phyloP scores from a whole-genome alignment of 2,329 filamentous ascomycete species.

The Malbranchea cinnamomea region DNA sequence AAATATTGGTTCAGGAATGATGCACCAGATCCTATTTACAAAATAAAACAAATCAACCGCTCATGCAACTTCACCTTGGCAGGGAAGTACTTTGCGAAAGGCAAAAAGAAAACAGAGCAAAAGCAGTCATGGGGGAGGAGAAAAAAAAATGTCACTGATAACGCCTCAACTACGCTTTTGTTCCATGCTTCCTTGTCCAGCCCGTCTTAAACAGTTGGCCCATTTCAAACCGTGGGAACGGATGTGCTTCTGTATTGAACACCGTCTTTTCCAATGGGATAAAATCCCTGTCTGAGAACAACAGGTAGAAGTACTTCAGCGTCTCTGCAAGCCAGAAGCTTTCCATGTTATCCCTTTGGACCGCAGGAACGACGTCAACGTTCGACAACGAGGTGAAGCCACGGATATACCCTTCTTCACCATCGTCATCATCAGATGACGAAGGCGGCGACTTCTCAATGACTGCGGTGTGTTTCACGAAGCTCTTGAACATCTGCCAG shows the following conservation, averaged over 20 bases:
- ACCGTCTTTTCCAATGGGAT: conserved; percentile 77
- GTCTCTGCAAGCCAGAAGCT: conserved; percentile 99
- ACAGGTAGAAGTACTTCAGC: conserved; percentile 89
- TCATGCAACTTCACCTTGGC: too few relatives aligned
- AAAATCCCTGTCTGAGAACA: conserved; percentile 74
- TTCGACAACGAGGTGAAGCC: conserved; percentile 73
- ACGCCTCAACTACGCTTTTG: too few relatives aligned
- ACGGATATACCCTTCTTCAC: conserved; percentile 16
- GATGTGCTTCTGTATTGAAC: conserved; percentile 91
- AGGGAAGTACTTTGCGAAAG: too few relatives aligned
- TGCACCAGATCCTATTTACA: too few relatives aligned
- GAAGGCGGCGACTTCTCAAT: conserved; percentile 51
- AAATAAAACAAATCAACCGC: too few relatives aligned
- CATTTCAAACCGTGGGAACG: conserved; percentile 75
- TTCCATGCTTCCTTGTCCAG: conserved; percentile 22
- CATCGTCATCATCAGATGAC: conserved; percentile 15
- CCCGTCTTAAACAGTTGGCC: conserved; percentile 30
- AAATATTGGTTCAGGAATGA: too few relatives aligned
- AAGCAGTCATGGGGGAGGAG: too few relatives aligned
- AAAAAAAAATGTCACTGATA: too few relatives aligned
- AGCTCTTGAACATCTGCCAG: conserved; percentile 95
- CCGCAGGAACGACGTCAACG: conserved; percentile 56
- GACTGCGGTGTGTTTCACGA: conserved; percentile 72
- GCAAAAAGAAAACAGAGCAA: too few relatives aligned
- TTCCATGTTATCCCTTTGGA: conserved; percentile 82